Conservation (phyloP, 2,329 filamentous ascomycete species). For the Aspergillus fumigatiaffinis region DNA sequence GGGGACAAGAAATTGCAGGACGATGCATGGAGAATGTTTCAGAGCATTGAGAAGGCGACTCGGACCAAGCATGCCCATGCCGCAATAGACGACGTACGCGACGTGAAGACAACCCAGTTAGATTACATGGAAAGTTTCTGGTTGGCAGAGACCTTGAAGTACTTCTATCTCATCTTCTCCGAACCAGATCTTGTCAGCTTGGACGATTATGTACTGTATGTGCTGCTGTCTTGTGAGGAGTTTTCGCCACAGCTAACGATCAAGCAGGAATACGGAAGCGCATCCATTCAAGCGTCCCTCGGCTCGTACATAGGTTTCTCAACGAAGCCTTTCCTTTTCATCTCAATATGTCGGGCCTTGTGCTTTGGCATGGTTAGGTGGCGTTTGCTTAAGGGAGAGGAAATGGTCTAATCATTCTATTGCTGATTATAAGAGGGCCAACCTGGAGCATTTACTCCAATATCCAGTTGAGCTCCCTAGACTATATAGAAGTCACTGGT, state of each 20-base stretch:
- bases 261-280: slow-evolving; percentile 37
- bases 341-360: background rate
- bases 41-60: slow-evolving; percentile 42
- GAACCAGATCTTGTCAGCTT: slow-evolving; percentile 38
- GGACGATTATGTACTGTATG: slow-evolving; percentile 44
- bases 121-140: slow-evolving; percentile 46
- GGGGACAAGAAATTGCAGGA: slow-evolving; percentile 48
- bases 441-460: background rate
- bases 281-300: slow-evolving; percentile 34
- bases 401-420: background rate
- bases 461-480: background rate
- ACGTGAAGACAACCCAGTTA: slow-evolving; percentile 20
- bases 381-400: too few relatives aligned
- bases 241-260: background rate
- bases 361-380: background rate
- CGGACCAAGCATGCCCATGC: slow-evolving; percentile 43
- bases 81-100: slow-evolving; percentile 41
- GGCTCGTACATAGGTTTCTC: background rate
- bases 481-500: background rate
- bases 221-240: slow-evolving; percentile 1
- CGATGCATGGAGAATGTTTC: slow-evolving; percentile 49
- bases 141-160: slow-evolving; percentile 45
- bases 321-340: background rate
- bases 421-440: background rate
- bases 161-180: slow-evolving; percentile 44